Conservation (phyloP, 495 filamentous ascomycete genomes). For the Penicillium salamii region DNA sequence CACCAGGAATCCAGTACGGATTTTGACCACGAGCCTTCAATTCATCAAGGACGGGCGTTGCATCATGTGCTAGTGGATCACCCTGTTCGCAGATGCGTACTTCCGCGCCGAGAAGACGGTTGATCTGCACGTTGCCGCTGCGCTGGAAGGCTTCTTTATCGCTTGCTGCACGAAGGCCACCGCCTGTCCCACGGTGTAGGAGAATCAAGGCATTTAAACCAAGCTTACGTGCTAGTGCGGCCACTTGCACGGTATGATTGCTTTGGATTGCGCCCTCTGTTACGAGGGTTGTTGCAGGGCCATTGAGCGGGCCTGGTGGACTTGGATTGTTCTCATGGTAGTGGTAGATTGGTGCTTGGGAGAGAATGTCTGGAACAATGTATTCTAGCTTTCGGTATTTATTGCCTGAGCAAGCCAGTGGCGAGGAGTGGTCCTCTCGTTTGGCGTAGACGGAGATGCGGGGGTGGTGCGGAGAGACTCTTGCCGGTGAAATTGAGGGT, state of each 20-base stretch:
- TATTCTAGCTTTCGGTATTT: slow-evolving; percentile 48
- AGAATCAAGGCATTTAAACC: slow-evolving; percentile 27
- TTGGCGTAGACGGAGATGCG: slow-evolving; percentile 33
- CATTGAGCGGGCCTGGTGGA: background rate
- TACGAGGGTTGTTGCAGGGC: slow-evolving; percentile 30
- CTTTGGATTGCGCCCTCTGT: slow-evolving; percentile 44
- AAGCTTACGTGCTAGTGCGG: slow-evolving; percentile 28
- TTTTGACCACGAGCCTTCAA: slow-evolving; percentile 12
- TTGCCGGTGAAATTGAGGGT: slow-evolving; percentile 14
- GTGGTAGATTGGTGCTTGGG: slow-evolving; percentile 11
- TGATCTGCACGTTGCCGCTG: slow-evolving; percentile 32
- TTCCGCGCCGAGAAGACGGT: slow-evolving; percentile 35
- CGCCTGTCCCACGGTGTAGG: slow-evolving; percentile 29
- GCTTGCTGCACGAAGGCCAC: slow-evolving; percentile 14
- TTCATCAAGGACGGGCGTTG: slow-evolving; percentile 19
- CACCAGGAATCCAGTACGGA: slow-evolving; percentile 39
- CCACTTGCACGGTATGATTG: slow-evolving; percentile 43
- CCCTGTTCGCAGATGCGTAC: slow-evolving; percentile 31
- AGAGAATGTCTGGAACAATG: slow-evolving; percentile 37
- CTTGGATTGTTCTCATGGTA: slow-evolving; percentile 21
- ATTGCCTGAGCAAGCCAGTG: slow-evolving; percentile 38
- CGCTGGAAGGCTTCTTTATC: slow-evolving; percentile 19
- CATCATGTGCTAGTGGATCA: slow-evolving; percentile 12
- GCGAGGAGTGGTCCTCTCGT: slow-evolving; percentile 40
- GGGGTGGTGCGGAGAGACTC: slow-evolving; percentile 6